These are phyloP conservation scores for Sporisorium exsertum DNA, from an alignment of 1,284 basidiomycete species.

Conservation along the genomic window DNA sequence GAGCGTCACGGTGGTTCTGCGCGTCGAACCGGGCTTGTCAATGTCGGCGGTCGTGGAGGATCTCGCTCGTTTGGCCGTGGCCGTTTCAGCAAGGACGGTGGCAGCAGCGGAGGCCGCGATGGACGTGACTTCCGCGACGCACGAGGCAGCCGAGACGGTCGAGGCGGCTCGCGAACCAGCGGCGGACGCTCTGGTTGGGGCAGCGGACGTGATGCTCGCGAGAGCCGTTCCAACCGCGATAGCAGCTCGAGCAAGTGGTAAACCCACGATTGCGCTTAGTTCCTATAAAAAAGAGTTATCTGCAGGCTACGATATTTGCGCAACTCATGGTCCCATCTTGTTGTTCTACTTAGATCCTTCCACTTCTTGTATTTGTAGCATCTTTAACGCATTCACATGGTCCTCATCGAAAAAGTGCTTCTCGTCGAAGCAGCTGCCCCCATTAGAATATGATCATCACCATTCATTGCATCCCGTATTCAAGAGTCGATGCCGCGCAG, in stretches of 20 bases:
- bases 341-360: background rate
- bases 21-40: background rate
- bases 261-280: background rate
- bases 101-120: constrained; percentile 5
- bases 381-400: background rate
- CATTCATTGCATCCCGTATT: background rate
- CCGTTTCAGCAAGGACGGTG: constrained; percentile 39
- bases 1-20: constrained; percentile 12
- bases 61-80: constrained; percentile 39
- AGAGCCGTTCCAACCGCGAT: constrained; percentile 32
- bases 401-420: background rate
- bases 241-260: constrained; percentile 42
- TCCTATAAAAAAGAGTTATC: no score
- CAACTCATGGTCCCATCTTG: background rate
- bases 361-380: constrained; percentile 9
- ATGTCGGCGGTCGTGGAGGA: constrained; percentile 16
- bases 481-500: background rate
- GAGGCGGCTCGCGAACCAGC: constrained; percentile 17
- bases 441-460: constrained; percentile 2
- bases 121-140: constrained; percentile 20
- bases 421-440: background rate
- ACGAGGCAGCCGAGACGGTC: constrained; percentile 20
- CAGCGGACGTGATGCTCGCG: constrained; percentile 40
- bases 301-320: background rate
- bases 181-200: constrained; percentile 27